Evolutionary conservation across 805 yeast genomes (phyloP).

Genomic region (Nakazawaea anatomiae): DNA sequence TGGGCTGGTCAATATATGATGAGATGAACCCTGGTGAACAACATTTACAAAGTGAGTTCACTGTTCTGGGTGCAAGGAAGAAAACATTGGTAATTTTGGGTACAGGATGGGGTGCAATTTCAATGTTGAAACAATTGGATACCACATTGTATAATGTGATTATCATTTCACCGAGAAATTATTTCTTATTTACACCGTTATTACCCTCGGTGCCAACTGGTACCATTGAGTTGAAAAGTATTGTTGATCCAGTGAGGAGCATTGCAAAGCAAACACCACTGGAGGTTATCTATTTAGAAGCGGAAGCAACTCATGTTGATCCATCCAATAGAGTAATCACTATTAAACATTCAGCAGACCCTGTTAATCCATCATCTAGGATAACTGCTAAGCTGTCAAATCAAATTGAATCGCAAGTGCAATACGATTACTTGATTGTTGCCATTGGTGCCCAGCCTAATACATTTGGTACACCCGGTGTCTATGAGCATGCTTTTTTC

Average conservation of each 20-base stretch:
- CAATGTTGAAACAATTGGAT: constrained; percentile 78
- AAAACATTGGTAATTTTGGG: constrained; percentile 77
- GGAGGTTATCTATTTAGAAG: constrained; percentile 80
- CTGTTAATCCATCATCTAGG: constrained; percentile 35
- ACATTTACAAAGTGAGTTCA: constrained; percentile 45
- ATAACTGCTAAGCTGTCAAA: constrained; percentile 28
- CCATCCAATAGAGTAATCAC: constrained; percentile 59
- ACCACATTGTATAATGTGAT: constrained; percentile 84
- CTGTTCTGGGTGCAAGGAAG: constrained; percentile 49
- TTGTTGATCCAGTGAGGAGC: constrained; percentile 87
- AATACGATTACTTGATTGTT: constrained; percentile 79
- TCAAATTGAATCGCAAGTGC: constrained; percentile 37
- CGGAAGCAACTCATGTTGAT: constrained; percentile 83
- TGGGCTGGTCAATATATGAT: constrained; percentile 56
- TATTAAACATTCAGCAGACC: constrained; percentile 50
- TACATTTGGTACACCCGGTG: constrained; percentile 94
- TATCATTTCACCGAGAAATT: constrained; percentile 90
- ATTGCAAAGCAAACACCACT: constrained; percentile 73
- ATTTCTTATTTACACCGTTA: constrained; percentile 92
- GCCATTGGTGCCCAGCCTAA: constrained; percentile 96
- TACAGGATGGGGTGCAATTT: constrained; percentile 94
- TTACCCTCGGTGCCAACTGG: constrained; percentile 95
- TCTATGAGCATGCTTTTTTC: constrained; percentile 79
- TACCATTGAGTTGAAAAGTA: constrained; percentile 82
- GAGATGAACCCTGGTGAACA: constrained; percentile 61